Evolutionary conservation across 176 grass and related monocot species (phyloP).

Genomic region (Zizania latifolia): DNA sequence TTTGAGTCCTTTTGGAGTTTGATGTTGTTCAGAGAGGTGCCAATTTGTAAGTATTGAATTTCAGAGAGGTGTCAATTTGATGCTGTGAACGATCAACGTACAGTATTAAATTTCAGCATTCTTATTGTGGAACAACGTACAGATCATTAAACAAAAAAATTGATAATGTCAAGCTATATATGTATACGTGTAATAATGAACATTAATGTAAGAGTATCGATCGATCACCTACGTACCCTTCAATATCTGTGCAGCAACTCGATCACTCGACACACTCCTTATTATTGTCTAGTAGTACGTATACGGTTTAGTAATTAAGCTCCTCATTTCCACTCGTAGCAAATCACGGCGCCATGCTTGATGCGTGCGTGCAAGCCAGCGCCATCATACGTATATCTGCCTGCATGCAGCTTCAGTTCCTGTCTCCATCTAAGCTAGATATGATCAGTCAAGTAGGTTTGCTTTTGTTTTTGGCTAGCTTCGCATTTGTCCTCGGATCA

Average conservation of each 20-base stretch:
- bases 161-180: conserved; percentile 29
- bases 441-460: conserved; percentile 17
- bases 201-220: conserved; percentile 30
- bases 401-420: no score
- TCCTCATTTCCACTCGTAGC: neutral
- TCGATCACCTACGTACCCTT: conserved; percentile 27
- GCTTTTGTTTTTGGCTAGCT: conserved; percentile 10
- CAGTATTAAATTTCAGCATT: conserved; percentile 4
- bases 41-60: no score
- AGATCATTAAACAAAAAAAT: conserved; percentile 38
- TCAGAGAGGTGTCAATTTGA: no score
- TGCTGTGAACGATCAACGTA: neutral
- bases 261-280: conserved; percentile 25
- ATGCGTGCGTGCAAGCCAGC: no score
- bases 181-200: conserved; percentile 45
- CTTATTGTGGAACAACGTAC: conserved; percentile 26
- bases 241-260: conserved; percentile 21
- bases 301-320: conserved; percentile 20
- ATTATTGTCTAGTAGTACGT: conserved; percentile 30
- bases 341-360: conserved; percentile 8
- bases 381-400: conserved; percentile 9
- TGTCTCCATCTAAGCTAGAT: conserved; percentile 38
- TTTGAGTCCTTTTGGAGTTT: no score
- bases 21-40: no score
- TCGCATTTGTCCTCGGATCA: conserved; percentile 31